Evolutionary conservation across 495 filamentous ascomycete genomes (phyloP).

Genomic region (Aspergillus wentii): DNA sequence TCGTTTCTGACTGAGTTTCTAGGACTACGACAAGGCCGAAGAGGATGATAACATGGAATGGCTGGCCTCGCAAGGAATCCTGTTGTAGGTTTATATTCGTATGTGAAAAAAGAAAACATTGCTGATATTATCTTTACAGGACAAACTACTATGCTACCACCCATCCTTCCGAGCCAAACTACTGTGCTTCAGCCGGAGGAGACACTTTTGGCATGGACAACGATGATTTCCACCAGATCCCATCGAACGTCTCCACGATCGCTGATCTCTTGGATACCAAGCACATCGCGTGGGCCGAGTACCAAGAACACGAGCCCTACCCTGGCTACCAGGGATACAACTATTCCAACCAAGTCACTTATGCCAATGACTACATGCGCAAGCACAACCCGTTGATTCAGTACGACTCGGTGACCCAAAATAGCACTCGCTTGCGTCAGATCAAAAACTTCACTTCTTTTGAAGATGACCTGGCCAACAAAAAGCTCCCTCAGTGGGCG

Average conservation of each 20-base stretch:
- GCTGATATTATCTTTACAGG: constrained; percentile 5
- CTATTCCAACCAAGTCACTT: constrained; percentile 46
- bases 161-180: constrained; percentile 71
- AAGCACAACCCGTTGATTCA: constrained; percentile 69
- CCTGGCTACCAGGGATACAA: constrained; percentile 59
- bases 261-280: constrained; percentile 66
- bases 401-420: constrained; percentile 53
- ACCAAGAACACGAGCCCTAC: constrained; percentile 67
- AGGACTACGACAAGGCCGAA: constrained; percentile 53
- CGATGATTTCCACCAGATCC: constrained; percentile 54
- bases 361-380: constrained; percentile 64
- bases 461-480: constrained; percentile 49
- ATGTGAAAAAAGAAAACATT: not conserved
- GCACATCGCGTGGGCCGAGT: constrained; percentile 63
- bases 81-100: constrained; percentile 29
- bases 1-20: constrained; percentile 9
- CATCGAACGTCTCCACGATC: constrained; percentile 60
- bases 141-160: constrained; percentile 60
- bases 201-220: constrained; percentile 68
- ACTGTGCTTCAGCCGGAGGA: constrained; percentile 56
- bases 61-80: constrained; percentile 59
- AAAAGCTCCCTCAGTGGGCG: constrained; percentile 64
- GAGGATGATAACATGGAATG: constrained; percentile 48
- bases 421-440: constrained; percentile 48
- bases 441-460: constrained; percentile 69